A percentile compares a stretch with the other conserved stretches of the same genome.
Evolutionary conservation across 208 protist genomes (phyloP).

Genomic region (Acanthamoeba lenticulata): DNA sequence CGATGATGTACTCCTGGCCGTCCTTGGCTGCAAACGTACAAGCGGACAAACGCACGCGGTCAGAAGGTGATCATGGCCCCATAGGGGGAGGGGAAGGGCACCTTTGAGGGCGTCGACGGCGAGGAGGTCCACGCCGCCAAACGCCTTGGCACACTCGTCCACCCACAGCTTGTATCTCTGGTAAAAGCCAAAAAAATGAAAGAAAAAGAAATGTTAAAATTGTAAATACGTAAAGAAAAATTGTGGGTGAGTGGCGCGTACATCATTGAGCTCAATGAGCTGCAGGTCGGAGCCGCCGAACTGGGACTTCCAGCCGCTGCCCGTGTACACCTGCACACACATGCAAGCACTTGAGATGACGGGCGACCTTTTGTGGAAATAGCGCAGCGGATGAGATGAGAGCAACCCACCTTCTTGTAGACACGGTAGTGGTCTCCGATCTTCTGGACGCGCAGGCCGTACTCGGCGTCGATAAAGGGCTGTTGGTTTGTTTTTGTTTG

Average conservation of each 20-base stretch:
- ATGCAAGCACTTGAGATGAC: no score
- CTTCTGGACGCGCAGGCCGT: constrained; percentile 47
- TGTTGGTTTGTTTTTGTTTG: background rate
- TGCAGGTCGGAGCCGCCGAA: constrained; percentile 43
- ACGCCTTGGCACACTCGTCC: background rate
- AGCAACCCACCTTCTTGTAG: background rate
- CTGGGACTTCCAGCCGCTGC: constrained; percentile 57
- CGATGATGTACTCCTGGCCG: constrained; percentile 64
- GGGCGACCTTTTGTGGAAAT: background rate
- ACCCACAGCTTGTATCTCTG: constrained; percentile 36
- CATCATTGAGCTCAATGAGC: background rate
- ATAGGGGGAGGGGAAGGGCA: background rate
- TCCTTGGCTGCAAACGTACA: background rate
- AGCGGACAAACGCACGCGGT: background rate
- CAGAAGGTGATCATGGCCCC: background rate
- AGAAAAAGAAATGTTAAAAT: background rate
- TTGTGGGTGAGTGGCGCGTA: background rate
- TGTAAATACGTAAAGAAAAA: background rate
- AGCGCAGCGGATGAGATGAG: background rate
- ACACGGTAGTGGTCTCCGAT: background rate
- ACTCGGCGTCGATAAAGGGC: constrained; percentile 54
- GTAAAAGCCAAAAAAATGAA: background rate
- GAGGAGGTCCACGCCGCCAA: background rate
- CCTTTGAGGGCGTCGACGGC: background rate
- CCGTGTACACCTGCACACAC: constrained; percentile 14